Base-by-base conservation (phyloP, 371 early-diverging fungal species). In the Haplosporangium sp. region DNA sequence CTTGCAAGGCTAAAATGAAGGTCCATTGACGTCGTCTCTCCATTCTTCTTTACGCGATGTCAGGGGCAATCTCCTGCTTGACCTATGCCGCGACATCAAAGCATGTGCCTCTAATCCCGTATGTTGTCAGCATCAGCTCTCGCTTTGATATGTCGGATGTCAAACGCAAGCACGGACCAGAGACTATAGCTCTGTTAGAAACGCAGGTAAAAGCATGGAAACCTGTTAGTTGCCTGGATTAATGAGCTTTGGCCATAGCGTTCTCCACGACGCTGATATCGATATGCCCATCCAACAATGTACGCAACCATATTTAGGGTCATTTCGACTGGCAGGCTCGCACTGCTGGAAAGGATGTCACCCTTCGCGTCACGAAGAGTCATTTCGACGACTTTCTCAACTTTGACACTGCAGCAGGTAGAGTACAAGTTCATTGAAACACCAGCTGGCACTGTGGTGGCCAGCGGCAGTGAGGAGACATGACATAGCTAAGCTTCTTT, bases 61-160 rank as follows among this genome's bases (percentile, higher is more conserved):
- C 43, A 90, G 90, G 90, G 1, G 83, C 87, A n/a, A 59, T 85
- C 21, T 84, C 89, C 14, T 69, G 66, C 16, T 73, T 90, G 14
- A 83, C 84, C 64, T 90, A 83, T 72, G 91, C 91, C 29, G 83
- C 85, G 1, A 81, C 77, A 6, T 80, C 69, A 29, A 51, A 66
- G n/a, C 80, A 69, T 41, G 69, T 69, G 55, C 80, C 80, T 0
- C 18, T 79, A 59, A 79, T 79, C 51, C 80, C 80, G 1, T 69
- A 73, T 38, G 59, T 79, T 53, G 83, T 90, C 51, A 87, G 87
- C 55, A 65, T 90, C 23, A 83, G 86, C 11, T 86, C 85, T 18
- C 86, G 88, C 57, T 89, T 83, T 63, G 62, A 86, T 60, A 87
- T 90, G 86, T 74, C 82, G 1, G 67, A 68, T 36, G 67, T 72